Conservation (phyloP, 768 basidiomycete genomes). For the Hygrophoropsis aurantiaca region DNA sequence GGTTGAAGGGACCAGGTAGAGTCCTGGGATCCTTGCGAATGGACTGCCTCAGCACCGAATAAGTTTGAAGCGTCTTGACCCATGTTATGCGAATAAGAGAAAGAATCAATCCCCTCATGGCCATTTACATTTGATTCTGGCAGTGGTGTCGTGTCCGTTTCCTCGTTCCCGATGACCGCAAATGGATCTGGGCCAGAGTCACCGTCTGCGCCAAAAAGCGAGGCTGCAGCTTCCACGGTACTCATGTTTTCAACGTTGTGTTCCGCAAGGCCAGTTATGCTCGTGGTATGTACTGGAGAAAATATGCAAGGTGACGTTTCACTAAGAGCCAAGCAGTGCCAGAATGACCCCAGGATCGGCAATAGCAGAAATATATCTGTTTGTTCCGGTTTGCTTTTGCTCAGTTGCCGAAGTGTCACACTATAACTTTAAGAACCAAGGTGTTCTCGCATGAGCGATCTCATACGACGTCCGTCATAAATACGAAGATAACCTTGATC, state of each 20-base stretch:
- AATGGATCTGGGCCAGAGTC: slow-evolving; percentile 65
- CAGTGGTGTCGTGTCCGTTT: slow-evolving; percentile 24
- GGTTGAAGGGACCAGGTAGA: slow-evolving; percentile 28
- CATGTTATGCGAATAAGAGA: slow-evolving; percentile 27
- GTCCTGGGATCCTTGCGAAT: slow-evolving; percentile 22
- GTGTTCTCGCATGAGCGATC: too few relatives aligned
- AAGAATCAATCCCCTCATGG: slow-evolving; percentile 16
- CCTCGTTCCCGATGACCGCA: slow-evolving; percentile 51
- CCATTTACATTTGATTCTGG: slow-evolving; percentile 20
- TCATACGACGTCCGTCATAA: not conserved
- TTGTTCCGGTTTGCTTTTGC: slow-evolving; percentile 25
- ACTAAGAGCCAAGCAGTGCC: slow-evolving; percentile 2
- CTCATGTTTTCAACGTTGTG: slow-evolving; percentile 46
- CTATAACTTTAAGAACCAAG: too few relatives aligned
- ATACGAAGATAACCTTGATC: slow-evolving; percentile 6
- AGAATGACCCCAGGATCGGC: slow-evolving; percentile 5
- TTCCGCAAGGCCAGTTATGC: slow-evolving; percentile 5
- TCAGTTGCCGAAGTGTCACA: too few relatives aligned
- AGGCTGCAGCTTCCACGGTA: slow-evolving; percentile 74
- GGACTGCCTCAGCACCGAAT: slow-evolving; percentile 34
- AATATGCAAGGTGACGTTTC: slow-evolving; percentile 11
- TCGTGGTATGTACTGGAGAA: slow-evolving; percentile 10
- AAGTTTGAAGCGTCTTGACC: slow-evolving; percentile 38
- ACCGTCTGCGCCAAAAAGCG: slow-evolving; percentile 67
- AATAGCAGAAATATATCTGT: slow-evolving; percentile 12